Evolutionary conservation across 1,284 basidiomycete genomes (phyloP), one percentile per base, ranked within the genome.

Genomic region (Pseudozyma flocculosa): DNA sequence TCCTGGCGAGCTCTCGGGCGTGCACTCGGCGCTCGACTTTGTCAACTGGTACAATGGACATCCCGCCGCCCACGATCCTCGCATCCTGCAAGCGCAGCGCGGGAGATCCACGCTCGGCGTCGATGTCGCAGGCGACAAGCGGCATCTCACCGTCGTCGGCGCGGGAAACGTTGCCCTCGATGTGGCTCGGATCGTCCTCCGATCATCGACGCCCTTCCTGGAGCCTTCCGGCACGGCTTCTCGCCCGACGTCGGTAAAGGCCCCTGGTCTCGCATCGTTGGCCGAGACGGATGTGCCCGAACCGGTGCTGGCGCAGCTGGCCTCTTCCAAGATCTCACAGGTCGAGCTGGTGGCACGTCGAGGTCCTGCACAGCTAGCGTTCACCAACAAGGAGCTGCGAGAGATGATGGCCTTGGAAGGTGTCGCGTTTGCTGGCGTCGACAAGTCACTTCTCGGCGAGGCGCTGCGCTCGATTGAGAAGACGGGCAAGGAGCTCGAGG

Each of bases 31-130:
- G 0, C 82, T 96, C 4, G 86, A 86, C 1, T 81, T 98, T 47
- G 94, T 99, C 2, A 89, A 93, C 70, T 98, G 94, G 94, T 99
- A 99, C 81, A 98, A 95, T 34, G 87, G 86, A 39, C 92, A 98
- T 78, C 93, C 93, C 1, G 60, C 58, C 14, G 62, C 74, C 1
- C 82, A 82, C 34, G 58, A 59, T 26, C 49, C 57, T 0, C 18
- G 23, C 19, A 41, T 36, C 9, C 32, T 53, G 15, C 21, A 17
- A 0, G 15, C 52, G 14, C n/a, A 42, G 17, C 50, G 56, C 17
- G 39, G 39, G 4, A 19, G 14, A 4, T 34, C 38, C 2, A 75
- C 85, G 5, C 82, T 96, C 0, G 81, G 85, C 30, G 15, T 34
- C 32, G 14, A 34, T 17, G 81, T 81, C 29, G 79, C 85, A 0